Conservation (phyloP, 495 filamentous ascomycete genomes). For the Neurospora discreta region DNA sequence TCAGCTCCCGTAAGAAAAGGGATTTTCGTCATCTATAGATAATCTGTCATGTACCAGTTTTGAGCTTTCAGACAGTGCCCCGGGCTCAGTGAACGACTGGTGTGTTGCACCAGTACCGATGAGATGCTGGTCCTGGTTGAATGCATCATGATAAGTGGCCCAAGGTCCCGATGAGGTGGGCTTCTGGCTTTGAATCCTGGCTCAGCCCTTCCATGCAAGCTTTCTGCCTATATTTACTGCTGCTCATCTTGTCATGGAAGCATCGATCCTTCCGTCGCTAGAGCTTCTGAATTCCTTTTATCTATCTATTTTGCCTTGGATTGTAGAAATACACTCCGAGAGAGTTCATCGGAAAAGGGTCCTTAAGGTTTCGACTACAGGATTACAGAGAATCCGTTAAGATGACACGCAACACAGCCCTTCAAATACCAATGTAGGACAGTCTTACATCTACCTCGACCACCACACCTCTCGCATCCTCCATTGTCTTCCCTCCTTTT, state of each 20-base stretch:
- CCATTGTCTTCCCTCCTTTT: neutral
- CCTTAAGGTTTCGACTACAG: neutral
- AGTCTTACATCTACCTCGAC: neutral
- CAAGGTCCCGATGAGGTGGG: neutral
- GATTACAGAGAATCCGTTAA: neutral
- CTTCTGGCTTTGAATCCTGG: neutral
- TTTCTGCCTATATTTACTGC: neutral
- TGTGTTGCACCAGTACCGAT: neutral
- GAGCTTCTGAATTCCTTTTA: neutral
- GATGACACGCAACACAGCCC: neutral
- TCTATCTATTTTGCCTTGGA: too few relatives aligned
- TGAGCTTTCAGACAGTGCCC: neutral
- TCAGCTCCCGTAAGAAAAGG: neutral
- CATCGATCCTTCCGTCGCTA: neutral
- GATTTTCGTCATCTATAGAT: neutral
- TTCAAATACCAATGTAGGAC: neutral
- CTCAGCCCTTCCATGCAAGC: neutral
- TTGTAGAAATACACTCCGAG: neutral
- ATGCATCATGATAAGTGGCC: neutral
- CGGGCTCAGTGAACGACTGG: neutral
- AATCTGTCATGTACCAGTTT: neutral
- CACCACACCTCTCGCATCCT: neutral
- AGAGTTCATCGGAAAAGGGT: neutral
- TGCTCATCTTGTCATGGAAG: neutral
- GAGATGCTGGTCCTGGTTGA: neutral